Conservation (phyloP, 2,329 filamentous ascomycete species). For the Aaosphaeria arxii region DNA sequence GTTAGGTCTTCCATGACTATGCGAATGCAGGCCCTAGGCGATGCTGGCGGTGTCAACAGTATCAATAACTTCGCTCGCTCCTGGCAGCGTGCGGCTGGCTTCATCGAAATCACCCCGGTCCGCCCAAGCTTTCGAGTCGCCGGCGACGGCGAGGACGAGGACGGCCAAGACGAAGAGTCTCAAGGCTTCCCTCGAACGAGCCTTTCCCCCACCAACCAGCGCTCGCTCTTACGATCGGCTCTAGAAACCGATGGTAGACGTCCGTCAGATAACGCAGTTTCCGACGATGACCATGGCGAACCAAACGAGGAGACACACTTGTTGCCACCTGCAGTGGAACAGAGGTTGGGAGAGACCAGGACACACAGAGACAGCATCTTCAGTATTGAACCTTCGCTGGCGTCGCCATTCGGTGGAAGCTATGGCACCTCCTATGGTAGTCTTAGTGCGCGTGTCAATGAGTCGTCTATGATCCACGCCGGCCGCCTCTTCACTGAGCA, state of each 20-base stretch:
- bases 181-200: conserved; percentile 28
- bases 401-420: conserved; percentile 68
- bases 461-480: conserved; percentile 56
- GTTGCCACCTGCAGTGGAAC: conserved; percentile 24
- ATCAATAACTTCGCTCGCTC: conserved; percentile 90
- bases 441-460: conserved; percentile 55
- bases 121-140: conserved; percentile 66
- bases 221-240: conserved; percentile 42
- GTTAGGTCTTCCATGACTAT: conserved; percentile 48
- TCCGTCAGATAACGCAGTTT: conserved; percentile 37
- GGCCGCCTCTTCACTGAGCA: conserved; percentile 50
- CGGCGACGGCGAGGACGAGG: conserved; percentile 33
- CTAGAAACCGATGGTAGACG: conserved; percentile 36
- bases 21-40: conserved; percentile 52
- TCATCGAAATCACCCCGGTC: conserved; percentile 81
- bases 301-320: conserved; percentile 28
- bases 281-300: conserved; percentile 30
- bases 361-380: conserved; percentile 44
- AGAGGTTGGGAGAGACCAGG: conserved; percentile 22
- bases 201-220: conserved; percentile 36
- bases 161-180: conserved; percentile 48
- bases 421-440: conserved; percentile 65
- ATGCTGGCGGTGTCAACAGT: conserved; percentile 88
- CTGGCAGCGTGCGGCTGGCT: conserved; percentile 86
- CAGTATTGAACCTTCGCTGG: conserved; percentile 53